Evolutionary conservation across 306 rosid genomes (phyloP), one percentile per base, ranked within the genome.

Genomic region (Macrotyloma uniflorum): DNA sequence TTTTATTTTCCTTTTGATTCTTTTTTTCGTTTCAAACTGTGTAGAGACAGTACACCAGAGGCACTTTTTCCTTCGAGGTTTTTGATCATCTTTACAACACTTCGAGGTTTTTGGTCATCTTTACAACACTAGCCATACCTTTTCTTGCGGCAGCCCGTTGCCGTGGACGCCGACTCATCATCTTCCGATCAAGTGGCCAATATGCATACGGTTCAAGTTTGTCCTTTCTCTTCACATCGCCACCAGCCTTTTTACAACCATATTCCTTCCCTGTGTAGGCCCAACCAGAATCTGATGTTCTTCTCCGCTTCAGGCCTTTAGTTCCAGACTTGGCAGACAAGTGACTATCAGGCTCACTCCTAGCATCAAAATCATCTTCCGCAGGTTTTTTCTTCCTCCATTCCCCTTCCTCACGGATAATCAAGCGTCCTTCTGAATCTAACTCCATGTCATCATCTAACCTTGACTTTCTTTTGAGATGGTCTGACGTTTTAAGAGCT

Each of bases 41-140:
- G 85, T 1, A 72, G 46, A 15, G 93, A 59, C 8, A 95, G 80
- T 38, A 80, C 62, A 13, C 86, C 50, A 0, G 98, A 95, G 43
- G 89, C 98, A 78, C 98, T 95, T 87, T 89, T 91, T 28, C 98
- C 98, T 91, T 92, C 97, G 72, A n/a, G n/a, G n/a, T n/a, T n/a
- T n/a, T n/a, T n/a, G n/a, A n/a, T n/a, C n/a, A n/a, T n/a, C n/a
- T n/a, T n/a, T n/a, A n/a, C n/a, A n/a, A n/a, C n/a, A n/a, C n/a
- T n/a, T n/a, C n/a, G n/a, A 95, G 88, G 53, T 74, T 88, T 85
- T 89, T 90, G 0, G 98, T 81, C 98, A 95, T 91, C 76, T 84
- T 95, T 1, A 95, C 98, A 67, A 92, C 98, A 47, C 93, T 87
- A 5, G 93, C 90, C 94, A 95, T 92, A 12, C 96, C 98, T 82